phyloP scores from a whole-genome alignment of 139 green algal species.

The Chlorella sp. region DNA sequence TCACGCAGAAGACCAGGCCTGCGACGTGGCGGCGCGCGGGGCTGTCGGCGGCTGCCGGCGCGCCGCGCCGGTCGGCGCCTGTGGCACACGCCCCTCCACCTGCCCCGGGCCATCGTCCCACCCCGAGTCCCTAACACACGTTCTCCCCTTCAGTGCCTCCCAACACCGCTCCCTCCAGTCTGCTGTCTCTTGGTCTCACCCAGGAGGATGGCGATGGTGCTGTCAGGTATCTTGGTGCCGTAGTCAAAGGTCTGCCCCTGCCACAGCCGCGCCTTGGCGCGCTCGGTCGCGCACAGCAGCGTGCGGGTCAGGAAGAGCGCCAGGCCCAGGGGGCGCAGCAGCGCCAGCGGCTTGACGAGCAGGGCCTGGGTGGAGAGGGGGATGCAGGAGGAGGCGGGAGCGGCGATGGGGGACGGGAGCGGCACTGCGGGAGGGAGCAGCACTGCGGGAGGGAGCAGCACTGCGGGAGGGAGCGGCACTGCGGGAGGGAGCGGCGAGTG shows the following conservation, averaged over 20 bases:
- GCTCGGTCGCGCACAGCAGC: conserved; percentile 41
- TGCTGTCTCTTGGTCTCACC: too few species aligned
- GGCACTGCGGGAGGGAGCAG: not conserved
- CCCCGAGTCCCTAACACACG: too few species aligned
- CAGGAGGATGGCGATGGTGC: conserved; percentile 39
- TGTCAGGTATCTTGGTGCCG: conserved; percentile 48
- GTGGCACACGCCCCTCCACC: too few species aligned
- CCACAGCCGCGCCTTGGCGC: conserved; percentile 59
- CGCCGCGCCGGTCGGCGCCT: too few species aligned
- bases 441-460: not conserved
- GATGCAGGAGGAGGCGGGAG: too few species aligned
- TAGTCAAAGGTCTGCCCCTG: conserved; percentile 47
- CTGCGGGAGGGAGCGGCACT: not conserved
- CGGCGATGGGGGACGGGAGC: not conserved
- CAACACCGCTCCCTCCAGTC: too few species aligned
- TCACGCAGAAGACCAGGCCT: conserved; percentile 53
- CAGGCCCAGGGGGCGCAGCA: conserved; percentile 20
- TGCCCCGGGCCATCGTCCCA: too few species aligned
- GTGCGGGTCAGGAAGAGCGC: conserved; percentile 6
- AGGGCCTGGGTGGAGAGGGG: not conserved
- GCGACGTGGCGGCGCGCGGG: too few species aligned
- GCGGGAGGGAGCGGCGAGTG: too few species aligned
- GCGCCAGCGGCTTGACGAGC: conserved; percentile 27
- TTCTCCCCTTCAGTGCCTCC: too few species aligned
- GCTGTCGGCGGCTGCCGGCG: too few species aligned